Percentiles rank a stretch among this genome's conserved stretches.
phyloP scores from a whole-genome alignment of 2,329 filamentous ascomycete species.

The Penicillium sp. region DNA sequence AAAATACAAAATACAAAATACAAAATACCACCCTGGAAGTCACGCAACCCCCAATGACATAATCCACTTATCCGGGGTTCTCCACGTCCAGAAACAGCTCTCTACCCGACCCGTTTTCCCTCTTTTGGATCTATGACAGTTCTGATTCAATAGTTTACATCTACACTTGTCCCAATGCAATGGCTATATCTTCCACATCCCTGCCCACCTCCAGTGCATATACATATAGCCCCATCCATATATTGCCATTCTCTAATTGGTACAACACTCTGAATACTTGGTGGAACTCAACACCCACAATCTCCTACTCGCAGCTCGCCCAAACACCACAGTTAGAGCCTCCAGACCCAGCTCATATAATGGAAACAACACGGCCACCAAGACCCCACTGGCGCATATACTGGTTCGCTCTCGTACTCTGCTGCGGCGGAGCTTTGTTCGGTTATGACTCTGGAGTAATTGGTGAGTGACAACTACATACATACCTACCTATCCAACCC shows the following conservation, averaged over 20 bases:
- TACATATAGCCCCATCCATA: neutral
- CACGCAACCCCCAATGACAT: neutral
- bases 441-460: slow-evolving; percentile 40
- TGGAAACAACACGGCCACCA: neutral
- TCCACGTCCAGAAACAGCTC: no score
- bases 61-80: neutral
- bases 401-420: slow-evolving; percentile 46
- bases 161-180: neutral
- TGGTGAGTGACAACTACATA: slow-evolving; percentile 22
- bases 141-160: neutral
- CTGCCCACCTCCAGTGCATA: no score
- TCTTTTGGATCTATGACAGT: neutral
- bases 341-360: neutral
- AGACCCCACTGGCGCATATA: slow-evolving; percentile 42
- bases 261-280: slow-evolving; percentile 10
- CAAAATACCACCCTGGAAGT: neutral
- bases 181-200: neutral
- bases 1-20: no score
- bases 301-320: slow-evolving; percentile 14
- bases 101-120: neutral
- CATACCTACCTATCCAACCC: no score
- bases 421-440: slow-evolving; percentile 43
- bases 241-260: neutral
- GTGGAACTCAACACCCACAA: no score
- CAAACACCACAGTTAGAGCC: slow-evolving; percentile 1